phyloP scores from a whole-genome alignment of 768 basidiomycete species.

The Suillus alpinus region DNA sequence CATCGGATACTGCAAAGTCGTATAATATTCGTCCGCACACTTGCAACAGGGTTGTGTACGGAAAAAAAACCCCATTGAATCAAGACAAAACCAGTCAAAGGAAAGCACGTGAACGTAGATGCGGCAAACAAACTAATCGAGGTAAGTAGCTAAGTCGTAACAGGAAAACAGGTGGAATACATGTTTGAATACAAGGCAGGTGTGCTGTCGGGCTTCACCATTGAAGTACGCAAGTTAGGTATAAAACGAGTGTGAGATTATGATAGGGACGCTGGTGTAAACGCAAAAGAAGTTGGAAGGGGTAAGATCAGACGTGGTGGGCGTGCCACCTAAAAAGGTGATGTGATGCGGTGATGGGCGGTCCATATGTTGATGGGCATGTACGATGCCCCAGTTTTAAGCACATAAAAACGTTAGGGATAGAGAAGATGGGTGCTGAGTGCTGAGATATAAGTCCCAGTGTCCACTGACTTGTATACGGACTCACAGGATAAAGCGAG shows the following conservation, averaged over 20 bases:
- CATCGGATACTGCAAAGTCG: neutral
- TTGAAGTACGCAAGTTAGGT: constrained; percentile 6
- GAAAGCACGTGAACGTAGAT: neutral
- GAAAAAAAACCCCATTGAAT: neutral
- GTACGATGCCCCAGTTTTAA: neutral
- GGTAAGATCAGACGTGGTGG: neutral
- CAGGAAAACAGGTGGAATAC: neutral
- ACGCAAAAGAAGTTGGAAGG: neutral
- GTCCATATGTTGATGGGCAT: neutral
- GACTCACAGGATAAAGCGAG: neutral
- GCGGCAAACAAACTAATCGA: neutral
- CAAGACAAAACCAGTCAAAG: neutral
- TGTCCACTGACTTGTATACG: neutral
- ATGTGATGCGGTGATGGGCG: neutral
- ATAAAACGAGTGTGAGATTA: constrained; percentile 9
- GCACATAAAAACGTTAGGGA: neutral
- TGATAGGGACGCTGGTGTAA: neutral
- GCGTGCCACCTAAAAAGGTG: neutral
- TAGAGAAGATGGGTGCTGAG: neutral
- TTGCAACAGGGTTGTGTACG: neutral
- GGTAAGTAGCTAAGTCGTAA: neutral
- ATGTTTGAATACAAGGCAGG: constrained; percentile 5
- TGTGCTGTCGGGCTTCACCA: neutral
- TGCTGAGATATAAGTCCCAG: neutral
- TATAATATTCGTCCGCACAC: neutral